These are phyloP conservation scores for Penicillium sp. DNA, from an alignment of 2,329 filamentous ascomycete species.

Conservation along the genomic window DNA sequence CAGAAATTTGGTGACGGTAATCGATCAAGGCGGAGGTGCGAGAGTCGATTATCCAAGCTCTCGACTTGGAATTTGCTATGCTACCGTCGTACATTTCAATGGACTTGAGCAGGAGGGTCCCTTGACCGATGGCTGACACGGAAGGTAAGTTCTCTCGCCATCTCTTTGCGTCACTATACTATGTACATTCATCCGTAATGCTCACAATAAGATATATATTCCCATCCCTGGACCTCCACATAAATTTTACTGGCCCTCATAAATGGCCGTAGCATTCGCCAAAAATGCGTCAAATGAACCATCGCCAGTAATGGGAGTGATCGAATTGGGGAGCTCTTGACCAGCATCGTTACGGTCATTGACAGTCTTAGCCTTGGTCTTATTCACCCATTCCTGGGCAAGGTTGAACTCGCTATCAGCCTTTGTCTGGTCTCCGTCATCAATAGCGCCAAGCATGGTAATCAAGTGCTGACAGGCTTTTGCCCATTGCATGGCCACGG, in stretches of 20 bases:
- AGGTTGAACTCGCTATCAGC: slow-evolving; percentile 23
- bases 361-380: slow-evolving; percentile 26
- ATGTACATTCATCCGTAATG: not conserved
- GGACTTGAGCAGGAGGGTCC: too few species aligned
- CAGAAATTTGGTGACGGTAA: too few species aligned
- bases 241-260: not conserved
- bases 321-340: slow-evolving; percentile 14
- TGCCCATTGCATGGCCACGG: slow-evolving; percentile 26
- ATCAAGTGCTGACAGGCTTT: slow-evolving; percentile 27
- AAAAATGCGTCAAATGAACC: slow-evolving; percentile 11
- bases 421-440: slow-evolving; percentile 17
- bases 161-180: not conserved
- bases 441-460: slow-evolving; percentile 22
- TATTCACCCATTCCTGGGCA: slow-evolving; percentile 23
- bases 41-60: too few species aligned
- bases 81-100: too few species aligned
- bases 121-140: too few species aligned
- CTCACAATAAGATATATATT: not conserved
- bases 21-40: too few species aligned
- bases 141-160: not conserved
- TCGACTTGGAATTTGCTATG: too few species aligned
- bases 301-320: slow-evolving; percentile 10
- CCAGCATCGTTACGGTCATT: slow-evolving; percentile 19
- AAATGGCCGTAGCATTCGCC: slow-evolving; percentile 11
- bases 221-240: not conserved